These are phyloP conservation scores for Russula dissimulans DNA, from an alignment of 768 basidiomycete species.

Conservation along the genomic window DNA sequence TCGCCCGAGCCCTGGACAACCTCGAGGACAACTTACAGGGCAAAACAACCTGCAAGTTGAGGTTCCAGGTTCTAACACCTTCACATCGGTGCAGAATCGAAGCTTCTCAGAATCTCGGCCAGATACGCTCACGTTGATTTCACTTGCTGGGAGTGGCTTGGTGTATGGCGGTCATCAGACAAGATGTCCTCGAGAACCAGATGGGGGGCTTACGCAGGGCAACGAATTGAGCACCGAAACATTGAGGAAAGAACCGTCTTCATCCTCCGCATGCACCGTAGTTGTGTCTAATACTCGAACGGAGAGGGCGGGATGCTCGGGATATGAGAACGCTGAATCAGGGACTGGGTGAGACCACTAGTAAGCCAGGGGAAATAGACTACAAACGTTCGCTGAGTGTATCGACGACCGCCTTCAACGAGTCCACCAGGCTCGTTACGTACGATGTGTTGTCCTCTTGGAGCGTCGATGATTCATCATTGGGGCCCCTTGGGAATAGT, in stretches of 20 bases:
- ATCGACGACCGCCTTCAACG: slow-evolving; percentile 40
- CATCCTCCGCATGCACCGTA: slow-evolving; percentile 44
- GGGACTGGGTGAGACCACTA: background rate
- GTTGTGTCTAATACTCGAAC: slow-evolving; percentile 35
- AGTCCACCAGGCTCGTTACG: slow-evolving; percentile 40
- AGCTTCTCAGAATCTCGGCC: slow-evolving; percentile 58
- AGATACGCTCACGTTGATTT: slow-evolving; percentile 48
- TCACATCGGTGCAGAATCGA: slow-evolving; percentile 38
- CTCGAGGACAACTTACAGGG: slow-evolving; percentile 44
- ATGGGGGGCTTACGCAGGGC: slow-evolving; percentile 54
- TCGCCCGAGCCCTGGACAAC: background rate
- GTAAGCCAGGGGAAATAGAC: background rate
- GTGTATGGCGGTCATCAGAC: slow-evolving; percentile 32
- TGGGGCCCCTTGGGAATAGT: slow-evolving; percentile 49
- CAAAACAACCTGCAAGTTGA: slow-evolving; percentile 55
- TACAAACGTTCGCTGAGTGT: slow-evolving; percentile 45
- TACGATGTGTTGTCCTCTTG: slow-evolving; percentile 44
- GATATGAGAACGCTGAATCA: slow-evolving; percentile 49
- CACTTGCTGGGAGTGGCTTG: slow-evolving; percentile 42
- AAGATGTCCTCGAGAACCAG: background rate
- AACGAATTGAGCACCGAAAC: slow-evolving; percentile 56
- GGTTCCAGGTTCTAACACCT: slow-evolving; percentile 47
- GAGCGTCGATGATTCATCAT: slow-evolving; percentile 44
- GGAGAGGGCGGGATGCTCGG: slow-evolving; percentile 61
- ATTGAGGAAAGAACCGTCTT: slow-evolving; percentile 58